Percentiles rank a stretch among this genome's conserved stretches.
Conservation (phyloP, 495 filamentous ascomycete species). For the Neohortaea acidophila region DNA sequence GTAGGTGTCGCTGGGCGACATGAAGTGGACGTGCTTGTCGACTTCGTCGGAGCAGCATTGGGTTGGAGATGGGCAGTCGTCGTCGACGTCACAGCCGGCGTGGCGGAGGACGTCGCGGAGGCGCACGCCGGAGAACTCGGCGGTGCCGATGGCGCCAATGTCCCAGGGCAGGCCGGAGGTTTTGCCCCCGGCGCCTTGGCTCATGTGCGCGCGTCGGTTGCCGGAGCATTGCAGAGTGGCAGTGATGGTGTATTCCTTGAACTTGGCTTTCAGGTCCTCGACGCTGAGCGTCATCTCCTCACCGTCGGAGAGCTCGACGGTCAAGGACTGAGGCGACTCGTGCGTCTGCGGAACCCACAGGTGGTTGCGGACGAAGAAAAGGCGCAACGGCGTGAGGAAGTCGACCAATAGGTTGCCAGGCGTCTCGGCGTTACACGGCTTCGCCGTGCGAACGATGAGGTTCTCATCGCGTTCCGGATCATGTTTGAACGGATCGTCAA, state of each 20-base stretch:
- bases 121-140: constrained; percentile 45
- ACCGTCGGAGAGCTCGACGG: constrained; percentile 41
- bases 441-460: constrained; percentile 32
- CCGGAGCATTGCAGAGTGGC: constrained; percentile 46
- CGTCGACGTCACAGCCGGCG: constrained; percentile 29
- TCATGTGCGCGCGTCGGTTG: constrained; percentile 48
- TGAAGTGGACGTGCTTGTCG: constrained; percentile 40
- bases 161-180: constrained; percentile 47
- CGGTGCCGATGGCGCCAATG: constrained; percentile 43
- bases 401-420: constrained; percentile 21
- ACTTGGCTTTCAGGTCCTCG: constrained; percentile 36
- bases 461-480: constrained; percentile 37
- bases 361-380: constrained; percentile 50
- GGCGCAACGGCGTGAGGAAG: constrained; percentile 38
- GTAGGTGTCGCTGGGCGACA: constrained; percentile 41
- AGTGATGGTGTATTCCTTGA: constrained; percentile 40
- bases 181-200: constrained; percentile 28
- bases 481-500: constrained; percentile 35
- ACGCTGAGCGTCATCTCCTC: constrained; percentile 36
- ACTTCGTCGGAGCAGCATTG: constrained; percentile 14
- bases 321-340: constrained; percentile 31
- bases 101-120: constrained; percentile 44
- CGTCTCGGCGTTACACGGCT: constrained; percentile 44
- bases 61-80: not conserved
- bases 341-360: constrained; percentile 40